These are phyloP conservation scores for Allantophomopsis lycopodina DNA, from an alignment of 2,329 filamentous ascomycete species.

Conservation along the genomic window DNA sequence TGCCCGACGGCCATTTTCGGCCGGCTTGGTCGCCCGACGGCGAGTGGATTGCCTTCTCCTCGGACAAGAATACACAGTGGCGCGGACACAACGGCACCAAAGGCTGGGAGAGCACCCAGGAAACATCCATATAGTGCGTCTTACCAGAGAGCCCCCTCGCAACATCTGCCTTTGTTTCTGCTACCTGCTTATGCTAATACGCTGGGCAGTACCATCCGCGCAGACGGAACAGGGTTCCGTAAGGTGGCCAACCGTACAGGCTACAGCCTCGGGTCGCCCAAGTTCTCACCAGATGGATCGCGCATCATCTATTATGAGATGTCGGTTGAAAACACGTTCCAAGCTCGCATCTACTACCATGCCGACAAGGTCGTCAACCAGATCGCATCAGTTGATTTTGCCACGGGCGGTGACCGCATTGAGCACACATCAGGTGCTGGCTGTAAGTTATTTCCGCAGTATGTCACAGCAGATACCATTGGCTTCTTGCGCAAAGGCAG, in stretches of 20 bases:
- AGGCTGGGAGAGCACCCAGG: conserved; percentile 26
- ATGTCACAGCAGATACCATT: conserved; percentile 4
- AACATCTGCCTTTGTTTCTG: too few species aligned
- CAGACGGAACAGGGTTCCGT: conserved; percentile 22
- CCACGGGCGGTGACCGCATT: conserved; percentile 20
- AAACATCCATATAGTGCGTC: conserved; percentile 20
- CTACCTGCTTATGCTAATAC: too few species aligned
- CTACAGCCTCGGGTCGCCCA: conserved; percentile 23
- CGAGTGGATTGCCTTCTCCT: conserved; percentile 25
- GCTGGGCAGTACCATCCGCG: conserved; percentile 14
- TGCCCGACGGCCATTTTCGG: conserved; percentile 22
- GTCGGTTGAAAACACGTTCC: conserved; percentile 22
- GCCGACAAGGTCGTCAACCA: conserved; percentile 15
- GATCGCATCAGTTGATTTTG: conserved; percentile 23
- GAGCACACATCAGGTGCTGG: conserved; percentile 9
- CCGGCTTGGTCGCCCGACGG: conserved; percentile 26
- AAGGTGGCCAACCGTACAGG: conserved; percentile 17
- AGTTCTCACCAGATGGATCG: conserved; percentile 22
- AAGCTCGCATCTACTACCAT: conserved; percentile 16
- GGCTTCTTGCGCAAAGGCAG: conserved; percentile 3
- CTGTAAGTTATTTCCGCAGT: conserved; percentile 7
- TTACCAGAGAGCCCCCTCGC: too few species aligned
- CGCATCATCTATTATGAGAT: conserved; percentile 25
- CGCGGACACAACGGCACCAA: conserved; percentile 23
- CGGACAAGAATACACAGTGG: conserved; percentile 27